Conservation (phyloP, 2,329 filamentous ascomycete genomes). For the Colletotrichum ledebouriae region DNA sequence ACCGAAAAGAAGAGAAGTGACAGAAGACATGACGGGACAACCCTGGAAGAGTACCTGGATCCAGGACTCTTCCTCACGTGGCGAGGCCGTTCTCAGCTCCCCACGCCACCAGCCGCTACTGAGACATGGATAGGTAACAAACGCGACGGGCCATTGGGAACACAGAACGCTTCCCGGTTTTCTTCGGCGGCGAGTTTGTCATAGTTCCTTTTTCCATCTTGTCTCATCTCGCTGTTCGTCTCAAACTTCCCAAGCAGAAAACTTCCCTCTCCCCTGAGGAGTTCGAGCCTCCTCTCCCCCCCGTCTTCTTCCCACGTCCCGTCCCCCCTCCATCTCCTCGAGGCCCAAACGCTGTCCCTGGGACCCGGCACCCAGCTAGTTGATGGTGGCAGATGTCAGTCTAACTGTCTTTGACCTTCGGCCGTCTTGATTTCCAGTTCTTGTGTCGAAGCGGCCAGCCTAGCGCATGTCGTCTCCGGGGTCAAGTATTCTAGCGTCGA, state of each 20-base stretch:
- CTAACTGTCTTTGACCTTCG: constrained; percentile 1
- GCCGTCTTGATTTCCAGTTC: constrained; percentile 14
- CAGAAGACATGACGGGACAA: constrained; percentile 1
- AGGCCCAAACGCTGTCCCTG: background rate
- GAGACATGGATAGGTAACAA: constrained; percentile 14
- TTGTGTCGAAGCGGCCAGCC: constrained; percentile 37
- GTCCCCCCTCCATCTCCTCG: background rate
- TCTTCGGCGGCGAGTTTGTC: constrained; percentile 16
- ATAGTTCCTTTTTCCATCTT: constrained; percentile 8
- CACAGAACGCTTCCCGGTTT: constrained; percentile 1
- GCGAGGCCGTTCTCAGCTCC: constrained; percentile 30
- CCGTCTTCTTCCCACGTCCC: background rate
- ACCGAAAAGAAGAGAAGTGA: background rate
- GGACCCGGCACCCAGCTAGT: constrained; percentile 18
- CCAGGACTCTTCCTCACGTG: constrained; percentile 26
- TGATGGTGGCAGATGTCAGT: constrained; percentile 35
- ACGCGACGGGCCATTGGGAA: constrained; percentile 11
- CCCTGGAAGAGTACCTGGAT: background rate
- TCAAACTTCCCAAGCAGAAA: constrained; percentile 1
- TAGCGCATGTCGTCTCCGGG: constrained; percentile 21
- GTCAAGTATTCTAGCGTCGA: constrained; percentile 26
- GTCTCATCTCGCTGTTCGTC: background rate
- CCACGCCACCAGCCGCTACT: constrained; percentile 23
- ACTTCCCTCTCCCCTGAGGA: constrained; percentile 22
- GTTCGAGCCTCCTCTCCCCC: background rate